These are phyloP conservation scores for Trichoderma endophyticum DNA, from an alignment of 2,329 filamentous ascomycete species.

Conservation along the genomic window DNA sequence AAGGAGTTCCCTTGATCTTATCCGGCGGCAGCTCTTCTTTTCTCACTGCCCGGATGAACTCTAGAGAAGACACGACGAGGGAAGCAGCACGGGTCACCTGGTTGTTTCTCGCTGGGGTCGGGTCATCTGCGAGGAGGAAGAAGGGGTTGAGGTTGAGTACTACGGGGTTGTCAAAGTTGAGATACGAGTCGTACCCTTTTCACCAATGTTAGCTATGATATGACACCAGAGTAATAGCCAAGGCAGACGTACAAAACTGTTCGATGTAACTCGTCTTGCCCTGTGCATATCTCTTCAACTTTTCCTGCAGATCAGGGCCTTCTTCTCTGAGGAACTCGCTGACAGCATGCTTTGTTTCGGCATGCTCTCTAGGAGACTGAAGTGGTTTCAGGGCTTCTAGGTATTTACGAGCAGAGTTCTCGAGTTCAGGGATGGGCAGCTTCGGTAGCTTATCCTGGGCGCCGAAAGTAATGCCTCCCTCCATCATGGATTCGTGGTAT, in stretches of 20 bases:
- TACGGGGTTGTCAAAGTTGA: constrained; percentile 97
- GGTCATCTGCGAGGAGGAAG: constrained; percentile 95
- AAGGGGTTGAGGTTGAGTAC: constrained; percentile 97
- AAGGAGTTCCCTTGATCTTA: constrained; percentile 73
- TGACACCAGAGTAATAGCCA: background rate
- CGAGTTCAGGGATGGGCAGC: constrained; percentile 86
- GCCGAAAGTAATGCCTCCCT: constrained; percentile 81
- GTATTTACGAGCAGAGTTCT: constrained; percentile 74
- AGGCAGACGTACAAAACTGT: constrained; percentile 77
- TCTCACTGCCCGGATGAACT: constrained; percentile 88
- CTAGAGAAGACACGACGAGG: constrained; percentile 81
- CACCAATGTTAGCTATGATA: constrained; percentile 17
- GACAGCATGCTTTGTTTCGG: constrained; percentile 76
- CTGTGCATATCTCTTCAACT: constrained; percentile 82
- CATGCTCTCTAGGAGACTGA: constrained; percentile 76
- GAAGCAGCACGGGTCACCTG: constrained; percentile 94
- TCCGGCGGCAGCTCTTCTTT: constrained; percentile 92
- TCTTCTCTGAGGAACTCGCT: constrained; percentile 78
- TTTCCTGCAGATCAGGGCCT: constrained; percentile 81
- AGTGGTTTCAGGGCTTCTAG: constrained; percentile 75
- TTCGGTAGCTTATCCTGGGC: constrained; percentile 86
- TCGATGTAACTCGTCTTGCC: constrained; percentile 96
- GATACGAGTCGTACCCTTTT: constrained; percentile 94
- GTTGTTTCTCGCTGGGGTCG: constrained; percentile 92
- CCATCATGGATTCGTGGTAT: constrained; percentile 50